Conservation (phyloP, 2,329 filamentous ascomycete genomes). For the Endothia cerciana region DNA sequence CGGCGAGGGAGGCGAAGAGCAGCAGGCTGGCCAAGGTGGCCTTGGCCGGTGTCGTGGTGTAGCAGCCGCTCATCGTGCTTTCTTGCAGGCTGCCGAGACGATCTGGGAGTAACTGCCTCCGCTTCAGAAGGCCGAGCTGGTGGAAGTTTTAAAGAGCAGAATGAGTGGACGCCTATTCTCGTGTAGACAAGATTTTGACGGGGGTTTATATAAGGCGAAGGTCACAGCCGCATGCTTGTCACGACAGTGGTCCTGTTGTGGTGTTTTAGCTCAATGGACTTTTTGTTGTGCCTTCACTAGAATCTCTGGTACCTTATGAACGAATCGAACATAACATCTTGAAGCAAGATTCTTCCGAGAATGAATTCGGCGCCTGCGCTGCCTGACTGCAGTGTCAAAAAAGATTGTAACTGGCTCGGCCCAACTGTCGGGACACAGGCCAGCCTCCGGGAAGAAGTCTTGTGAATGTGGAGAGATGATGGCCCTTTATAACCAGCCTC, state of each 20-base stretch:
- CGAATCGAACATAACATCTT: too few species aligned
- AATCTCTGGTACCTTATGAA: too few species aligned
- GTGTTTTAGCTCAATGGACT: too few species aligned
- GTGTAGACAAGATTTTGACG: background rate
- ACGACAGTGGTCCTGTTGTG: too few species aligned
- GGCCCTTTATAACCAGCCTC: too few species aligned
- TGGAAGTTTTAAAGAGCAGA: background rate
- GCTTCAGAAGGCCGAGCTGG: background rate
- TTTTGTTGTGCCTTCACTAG: too few species aligned
- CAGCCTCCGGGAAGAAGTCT: too few species aligned
- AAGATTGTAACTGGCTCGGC: background rate
- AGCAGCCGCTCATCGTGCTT: background rate
- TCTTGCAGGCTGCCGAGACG: background rate
- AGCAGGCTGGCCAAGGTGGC: background rate
- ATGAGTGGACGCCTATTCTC: background rate
- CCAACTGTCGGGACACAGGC: too few species aligned
- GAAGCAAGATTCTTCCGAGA: background rate
- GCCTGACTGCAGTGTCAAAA: background rate
- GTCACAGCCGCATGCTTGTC: too few species aligned
- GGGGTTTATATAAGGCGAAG: too few species aligned
- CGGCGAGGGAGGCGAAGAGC: background rate
- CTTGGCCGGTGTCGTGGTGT: background rate
- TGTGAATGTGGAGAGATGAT: too few species aligned
- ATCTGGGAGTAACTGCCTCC: background rate
- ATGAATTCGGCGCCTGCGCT: conserved; percentile 6